Base-by-base conservation (phyloP, 2,329 filamentous ascomycete species). In the Microdochium paspali region DNA sequence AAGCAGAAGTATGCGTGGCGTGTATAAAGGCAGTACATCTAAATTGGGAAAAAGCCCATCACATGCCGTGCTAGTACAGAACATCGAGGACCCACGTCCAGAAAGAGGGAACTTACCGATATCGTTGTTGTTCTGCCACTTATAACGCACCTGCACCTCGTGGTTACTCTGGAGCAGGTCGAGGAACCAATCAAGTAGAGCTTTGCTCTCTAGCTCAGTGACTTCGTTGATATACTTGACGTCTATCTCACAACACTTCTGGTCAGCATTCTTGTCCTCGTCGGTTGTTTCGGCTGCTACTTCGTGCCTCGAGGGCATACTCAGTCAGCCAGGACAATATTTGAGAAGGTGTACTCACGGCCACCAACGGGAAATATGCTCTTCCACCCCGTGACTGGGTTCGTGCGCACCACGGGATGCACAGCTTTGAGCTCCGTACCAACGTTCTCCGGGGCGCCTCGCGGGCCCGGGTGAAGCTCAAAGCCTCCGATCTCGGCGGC, bases 311-410 rank as follows among this genome's bases (percentile, higher is more conserved):
- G n/a, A n/a, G n/a, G n/a, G n/a, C n/a, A n/a, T n/a, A n/a, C n/a
- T n/a, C 44, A 20, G 28, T 20, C 4, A 45, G 20, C 13, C 25
- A 1, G 20, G n/a, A 30, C 28, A n/a, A n/a, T n/a, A n/a, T n/a
- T n/a, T n/a, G n/a, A n/a, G n/a, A n/a, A n/a, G 10, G 24, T n/a
- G 18, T 7, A 40, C 35, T 40, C 18, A 40, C 35, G 35, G 5
- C 35, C 35, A 5, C 25, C 24, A n/a, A 30, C 40, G 18, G 35
- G 15, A 18, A 58, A 79, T 12, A 80, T 64, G 48, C 68, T 73
- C 62, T 80, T 81, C 79, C 79, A 82, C 0, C 79, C 79, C 0
- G 79, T 82, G 1, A 82, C 78, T 0, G 80, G 79, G 52, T 84
- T 82, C 1, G 79, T 82, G 15, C 79, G 70, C 5, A 82, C 67